Base-by-base conservation (phyloP, 768 basidiomycete species). In the Leccinum barrowsii region DNA sequence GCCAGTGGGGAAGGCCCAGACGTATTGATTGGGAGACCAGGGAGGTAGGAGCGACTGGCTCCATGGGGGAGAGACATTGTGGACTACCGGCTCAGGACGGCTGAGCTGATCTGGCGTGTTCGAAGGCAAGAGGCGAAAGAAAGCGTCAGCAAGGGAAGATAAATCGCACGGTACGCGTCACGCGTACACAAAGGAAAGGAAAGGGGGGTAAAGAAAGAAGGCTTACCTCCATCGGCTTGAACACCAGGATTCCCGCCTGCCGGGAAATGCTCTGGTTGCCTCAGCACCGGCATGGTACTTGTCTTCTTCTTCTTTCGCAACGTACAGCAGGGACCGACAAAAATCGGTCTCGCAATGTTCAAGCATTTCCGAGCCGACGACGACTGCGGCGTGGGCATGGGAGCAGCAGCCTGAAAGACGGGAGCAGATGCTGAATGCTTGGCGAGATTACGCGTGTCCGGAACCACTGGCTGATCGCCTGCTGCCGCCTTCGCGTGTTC, bases 1-100 rank as follows among this genome's bases (percentile, higher is more conserved):
- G 1, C 70, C 70, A 0, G 55, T 26, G 5, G 72, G 72, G 24
- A 59, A 72, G 4, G 8, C 34, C 70, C 70, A 72, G 50, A 65
- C 49, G 8, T 56, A 62, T 22, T 68, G 58, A 22, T 73, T 13
- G 4, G 72, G 67, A 7, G 28, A 26, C 58, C 64, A 61, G 0
- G 62, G n/a, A 7, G 70, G 64, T 4, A 44, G 42, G 8, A 30
- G 22, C 7, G 7, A 22, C 3, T 8, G 30, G 30, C 35, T n/a
- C 42, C 42, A 34, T 67, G 56, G 58, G 17, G 61, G 34, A 30
- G 55, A 21, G 34, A 32, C 15, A 21, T 12, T 21, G 22, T 46
- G 35, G 50, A 5, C 30, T 3, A 34, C 46, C 8, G 49, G 53
- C 5, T 51, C 28, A 46, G 63, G 50, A 26, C 32, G n/a, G 13